Base-by-base conservation (phyloP, 2,329 filamentous ascomycete genomes). In the Triangularia verruculosa region DNA sequence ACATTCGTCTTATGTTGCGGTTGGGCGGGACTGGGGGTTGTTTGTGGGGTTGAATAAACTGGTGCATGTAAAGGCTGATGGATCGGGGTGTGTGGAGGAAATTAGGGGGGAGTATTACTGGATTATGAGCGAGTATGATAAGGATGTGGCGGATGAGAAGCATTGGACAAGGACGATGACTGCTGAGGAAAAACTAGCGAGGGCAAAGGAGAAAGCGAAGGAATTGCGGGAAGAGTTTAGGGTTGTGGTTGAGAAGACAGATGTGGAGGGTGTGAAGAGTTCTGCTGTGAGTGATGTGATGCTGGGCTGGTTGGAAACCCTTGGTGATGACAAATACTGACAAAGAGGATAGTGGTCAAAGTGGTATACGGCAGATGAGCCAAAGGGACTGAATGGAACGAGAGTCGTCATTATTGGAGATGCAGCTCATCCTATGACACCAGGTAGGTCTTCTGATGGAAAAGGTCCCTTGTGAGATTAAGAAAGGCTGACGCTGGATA, bases 371-470 rank as follows among this genome's bases (percentile, higher is more conserved):
- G n/a, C n/a, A n/a, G 69, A 68, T 47, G 70, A 68, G 17, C 64
- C 78, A 2, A 74, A 77, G 27, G 56, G 15, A 24, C 74, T 78
- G 61, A 77, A n/a, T n/a, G 74, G 71, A 20, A 5, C 75, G 78
- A 9, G 72, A 74, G 0, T 70, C 72, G 28, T 72, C 76, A 3
- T 82, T 1, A 71, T 81, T 12, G 80, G 80, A 0, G 80, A 83
- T 68, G 77, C 80, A 0, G 80, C 79, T 0, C 80, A 82, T 70
- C 75, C 78, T 1, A 81, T 80, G 75, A 80, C 78, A 13, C 71
- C n/a, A 73, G 79, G 78, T 80, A 72, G 61, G 77, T 75, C 1
- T 0, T 52, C 8, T 4, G 13, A 15, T 6, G 9, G 17, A 25
- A 52, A 51, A 47, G 20, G 24, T 24, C 4, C 9, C n/a, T n/a